phyloP scores from a whole-genome alignment of 768 basidiomycete species.

The Suillus brevipes region DNA sequence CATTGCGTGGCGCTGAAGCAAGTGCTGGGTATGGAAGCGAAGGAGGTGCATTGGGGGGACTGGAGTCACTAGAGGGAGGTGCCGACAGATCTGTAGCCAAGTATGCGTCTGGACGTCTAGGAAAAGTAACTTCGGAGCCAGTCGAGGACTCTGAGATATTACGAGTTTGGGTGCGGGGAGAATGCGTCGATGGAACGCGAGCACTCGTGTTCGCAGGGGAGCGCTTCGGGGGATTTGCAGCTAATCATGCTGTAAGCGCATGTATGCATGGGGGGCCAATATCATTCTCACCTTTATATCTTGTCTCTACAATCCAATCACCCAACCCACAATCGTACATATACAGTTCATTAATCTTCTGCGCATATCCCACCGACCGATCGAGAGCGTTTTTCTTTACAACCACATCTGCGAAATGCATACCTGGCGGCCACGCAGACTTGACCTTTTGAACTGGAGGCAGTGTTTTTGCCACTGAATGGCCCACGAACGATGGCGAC shows the following conservation, averaged over 20 bases:
- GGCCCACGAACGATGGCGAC: slow-evolving; percentile 33
- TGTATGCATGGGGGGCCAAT: slow-evolving; percentile 1
- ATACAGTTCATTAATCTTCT: slow-evolving; percentile 82
- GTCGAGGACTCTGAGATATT: slow-evolving; percentile 72
- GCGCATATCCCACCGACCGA: slow-evolving; percentile 70
- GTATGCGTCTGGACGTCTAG: slow-evolving; percentile 75
- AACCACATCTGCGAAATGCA: slow-evolving; percentile 69
- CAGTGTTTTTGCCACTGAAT: slow-evolving; percentile 26
- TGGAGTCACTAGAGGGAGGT: slow-evolving; percentile 45
- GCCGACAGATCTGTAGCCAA: slow-evolving; percentile 73
- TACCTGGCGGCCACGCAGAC: slow-evolving; percentile 57
- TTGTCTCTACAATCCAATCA: slow-evolving; percentile 70
- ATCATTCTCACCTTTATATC: slow-evolving; percentile 48
- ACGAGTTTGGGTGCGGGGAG: slow-evolving; percentile 55
- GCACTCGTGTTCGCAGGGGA: slow-evolving; percentile 19
- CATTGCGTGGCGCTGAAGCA: slow-evolving; percentile 37
- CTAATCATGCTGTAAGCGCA: slow-evolving; percentile 15
- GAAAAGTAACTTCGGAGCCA: slow-evolving; percentile 77
- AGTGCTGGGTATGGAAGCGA: slow-evolving; percentile 76
- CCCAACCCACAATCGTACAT: slow-evolving; percentile 72
- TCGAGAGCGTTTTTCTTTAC: slow-evolving; percentile 58
- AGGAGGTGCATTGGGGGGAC: slow-evolving; percentile 55
- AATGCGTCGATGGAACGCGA: slow-evolving; percentile 38
- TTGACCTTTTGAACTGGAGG: slow-evolving; percentile 33
- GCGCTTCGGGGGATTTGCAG: slow-evolving; percentile 29